These are phyloP conservation scores for Berkeleyomyces basicola DNA, from an alignment of 2,329 filamentous ascomycete genomes.

Conservation along the genomic window DNA sequence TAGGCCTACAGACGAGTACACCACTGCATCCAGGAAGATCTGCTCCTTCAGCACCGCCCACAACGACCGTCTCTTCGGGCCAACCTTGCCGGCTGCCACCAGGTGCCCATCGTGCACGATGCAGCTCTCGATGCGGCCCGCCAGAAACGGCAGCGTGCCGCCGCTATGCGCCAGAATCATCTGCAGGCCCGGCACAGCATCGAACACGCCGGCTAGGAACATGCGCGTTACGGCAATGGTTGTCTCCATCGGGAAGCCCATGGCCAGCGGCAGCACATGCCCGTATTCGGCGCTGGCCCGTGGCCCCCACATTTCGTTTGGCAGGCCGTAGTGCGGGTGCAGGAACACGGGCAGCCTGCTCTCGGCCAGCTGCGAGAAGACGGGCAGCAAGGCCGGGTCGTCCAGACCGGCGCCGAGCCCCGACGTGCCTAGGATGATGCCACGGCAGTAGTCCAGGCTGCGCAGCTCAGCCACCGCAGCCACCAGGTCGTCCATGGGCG, in stretches of 20 bases:
- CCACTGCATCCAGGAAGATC: conserved; percentile 74
- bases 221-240: conserved; percentile 80
- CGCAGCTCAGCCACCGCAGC: conserved; percentile 47
- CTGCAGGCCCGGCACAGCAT: conserved; percentile 49
- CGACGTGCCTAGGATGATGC: conserved; percentile 76
- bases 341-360: conserved; percentile 57
- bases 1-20: conserved; percentile 60
- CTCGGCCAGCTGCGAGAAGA: conserved; percentile 53
- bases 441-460: conserved; percentile 50
- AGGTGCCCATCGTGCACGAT: conserved; percentile 68
- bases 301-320: conserved; percentile 62
- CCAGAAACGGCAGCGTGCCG: conserved; percentile 75
- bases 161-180: conserved; percentile 79
- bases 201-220: conserved; percentile 75
- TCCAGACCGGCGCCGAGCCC: conserved; percentile 69
- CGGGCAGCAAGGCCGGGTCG: conserved; percentile 52
- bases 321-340: conserved; percentile 84
- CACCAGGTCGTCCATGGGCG: conserved; percentile 42
- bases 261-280: conserved; percentile 68
- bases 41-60: conserved; percentile 50
- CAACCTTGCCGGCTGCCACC: conserved; percentile 41
- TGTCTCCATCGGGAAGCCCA: conserved; percentile 85
- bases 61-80: conserved; percentile 30
- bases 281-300: conserved; percentile 54
- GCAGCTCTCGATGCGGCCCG: conserved; percentile 76